Evolutionary conservation across 1,139 yeast species (phyloP), one percentile per base, ranked within the genome.

Genomic region (Sugiyamaella japonica): DNA sequence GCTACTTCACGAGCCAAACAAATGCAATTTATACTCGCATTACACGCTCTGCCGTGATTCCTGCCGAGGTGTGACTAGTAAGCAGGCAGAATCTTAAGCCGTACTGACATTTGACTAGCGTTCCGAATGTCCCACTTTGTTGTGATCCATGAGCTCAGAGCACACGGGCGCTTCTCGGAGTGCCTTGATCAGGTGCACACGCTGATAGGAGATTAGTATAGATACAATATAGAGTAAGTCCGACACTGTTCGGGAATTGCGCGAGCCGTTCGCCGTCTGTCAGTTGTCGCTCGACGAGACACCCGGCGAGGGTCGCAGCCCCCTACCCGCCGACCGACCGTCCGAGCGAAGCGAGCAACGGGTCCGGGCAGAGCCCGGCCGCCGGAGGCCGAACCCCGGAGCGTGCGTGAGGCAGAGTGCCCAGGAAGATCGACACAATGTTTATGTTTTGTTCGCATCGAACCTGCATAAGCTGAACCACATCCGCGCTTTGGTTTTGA

Each of bases 321-420:
- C n/a, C n/a, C n/a, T n/a, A n/a, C n/a, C n/a, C n/a, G n/a, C n/a
- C n/a, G n/a, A n/a, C n/a, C 13, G 13, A n/a, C 36, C 8, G 3
- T 8, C 5, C n/a, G 41, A 10, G 41, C 41, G 16, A 13, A 9
- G n/a, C 16, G 41, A 38, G 20, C 41, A 12, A 39, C 43, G 43
- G 15, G 43, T 39, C 43, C 16, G 43, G 43, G 25, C 28, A 39
- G 43, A 20, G 23, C 43, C 31, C 43, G 17, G 38, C 13, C 38
- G 16, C 16, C 38, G 16, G 16, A 34, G 16, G 38, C 38, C 3
- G 38, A 12, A 3, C 16, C 38, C 16, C 16, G 16, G n/a, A n/a
- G 16, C 15, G 6, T 5, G 16, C 38, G 3, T 12, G 4, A n/a
- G 9, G 4, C 16, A 34, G 7, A 12, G 16, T 34, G 13, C 41